phyloP scores from a whole-genome alignment of 129 eudicot species.

The Scalesia atractyloides region DNA sequence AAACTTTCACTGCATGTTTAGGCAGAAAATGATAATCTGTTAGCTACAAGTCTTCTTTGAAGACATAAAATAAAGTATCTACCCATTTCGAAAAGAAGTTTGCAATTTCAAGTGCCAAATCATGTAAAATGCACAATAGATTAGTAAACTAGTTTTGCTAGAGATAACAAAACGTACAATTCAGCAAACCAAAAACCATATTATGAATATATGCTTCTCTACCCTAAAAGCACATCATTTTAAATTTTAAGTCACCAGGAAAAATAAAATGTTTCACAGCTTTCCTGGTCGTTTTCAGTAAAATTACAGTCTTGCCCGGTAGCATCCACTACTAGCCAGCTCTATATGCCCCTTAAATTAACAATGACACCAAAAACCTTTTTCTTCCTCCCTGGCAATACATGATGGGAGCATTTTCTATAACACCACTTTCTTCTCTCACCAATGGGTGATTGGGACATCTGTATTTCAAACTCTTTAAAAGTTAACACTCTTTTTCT shows the following conservation, averaged over 20 bases:
- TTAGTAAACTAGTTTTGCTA: constrained; percentile 1
- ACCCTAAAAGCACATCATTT: constrained; percentile 4
- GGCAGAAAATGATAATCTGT: background rate
- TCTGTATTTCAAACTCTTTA: background rate
- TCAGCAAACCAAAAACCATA: background rate
- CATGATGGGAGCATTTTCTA: background rate
- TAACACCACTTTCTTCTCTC: background rate
- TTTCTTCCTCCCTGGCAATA: background rate
- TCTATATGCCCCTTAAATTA: background rate
- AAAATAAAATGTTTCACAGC: background rate
- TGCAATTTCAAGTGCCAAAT: background rate
- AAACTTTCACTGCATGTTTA: constrained; percentile 69
- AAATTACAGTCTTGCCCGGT: background rate
- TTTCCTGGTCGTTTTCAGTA: background rate
- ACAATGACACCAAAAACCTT: background rate
- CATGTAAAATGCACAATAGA: background rate
- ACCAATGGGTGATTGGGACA: background rate
- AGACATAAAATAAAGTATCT: background rate
- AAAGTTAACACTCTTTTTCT: background rate
- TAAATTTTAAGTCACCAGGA: background rate
- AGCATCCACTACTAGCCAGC: background rate
- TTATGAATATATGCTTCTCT: background rate
- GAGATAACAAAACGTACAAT: background rate
- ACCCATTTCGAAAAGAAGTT: too few relatives aligned
- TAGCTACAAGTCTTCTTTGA: constrained; percentile 3